phyloP scores from a whole-genome alignment of 805 yeast genomes.

The Nakazawaea laoshanensis region DNA sequence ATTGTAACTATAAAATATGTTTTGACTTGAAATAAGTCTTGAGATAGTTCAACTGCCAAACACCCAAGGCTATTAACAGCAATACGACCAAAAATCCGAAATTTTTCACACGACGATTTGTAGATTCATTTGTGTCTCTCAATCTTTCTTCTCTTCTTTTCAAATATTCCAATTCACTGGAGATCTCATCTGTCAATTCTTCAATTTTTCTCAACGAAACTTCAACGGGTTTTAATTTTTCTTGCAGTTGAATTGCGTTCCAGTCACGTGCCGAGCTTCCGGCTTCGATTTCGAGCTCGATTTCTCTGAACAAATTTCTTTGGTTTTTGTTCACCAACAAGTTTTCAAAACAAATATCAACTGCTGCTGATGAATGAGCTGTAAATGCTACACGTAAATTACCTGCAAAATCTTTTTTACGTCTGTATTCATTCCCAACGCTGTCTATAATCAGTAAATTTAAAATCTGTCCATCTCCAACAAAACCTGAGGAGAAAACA shows the following conservation, averaged over 20 bases:
- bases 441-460: slow-evolving; percentile 63
- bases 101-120: slow-evolving; percentile 86
- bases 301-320: slow-evolving; percentile 48
- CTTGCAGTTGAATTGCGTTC: slow-evolving; percentile 89
- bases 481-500: slow-evolving; percentile 61
- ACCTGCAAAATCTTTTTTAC: slow-evolving; percentile 69
- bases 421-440: slow-evolving; percentile 79
- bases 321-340: slow-evolving; percentile 31
- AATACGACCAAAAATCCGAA: slow-evolving; percentile 67
- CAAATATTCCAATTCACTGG: slow-evolving; percentile 73
- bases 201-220: slow-evolving; percentile 82
- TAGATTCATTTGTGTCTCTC: slow-evolving; percentile 95
- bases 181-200: slow-evolving; percentile 78
- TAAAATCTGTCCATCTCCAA: slow-evolving; percentile 84
- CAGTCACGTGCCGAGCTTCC: slow-evolving; percentile 98
- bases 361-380: slow-evolving; percentile 71
- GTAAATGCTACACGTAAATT: slow-evolving; percentile 73
- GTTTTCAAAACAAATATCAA: slow-evolving; percentile 90
- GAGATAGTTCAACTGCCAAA: slow-evolving; percentile 88
- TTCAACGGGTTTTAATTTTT: slow-evolving; percentile 88
- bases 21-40: slow-evolving; percentile 87
- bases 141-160: slow-evolving; percentile 82
- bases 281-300: slow-evolving; percentile 87
- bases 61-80: slow-evolving; percentile 70
- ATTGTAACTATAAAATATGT: slow-evolving; percentile 55